Conservation (phyloP, 441 rosid species). For the Breynia disticha region DNA sequence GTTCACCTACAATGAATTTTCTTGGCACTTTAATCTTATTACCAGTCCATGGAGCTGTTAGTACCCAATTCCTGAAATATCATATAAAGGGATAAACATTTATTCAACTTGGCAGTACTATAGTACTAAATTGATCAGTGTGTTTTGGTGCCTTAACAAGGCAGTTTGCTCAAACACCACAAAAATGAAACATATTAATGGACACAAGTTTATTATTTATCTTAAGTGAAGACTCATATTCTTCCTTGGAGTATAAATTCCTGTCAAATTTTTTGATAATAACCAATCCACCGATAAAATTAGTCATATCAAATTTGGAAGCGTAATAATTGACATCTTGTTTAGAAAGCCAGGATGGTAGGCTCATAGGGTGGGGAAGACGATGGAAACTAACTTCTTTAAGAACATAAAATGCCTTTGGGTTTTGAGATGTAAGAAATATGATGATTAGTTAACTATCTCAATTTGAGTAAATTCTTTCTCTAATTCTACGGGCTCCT, state of each 20-base stretch:
- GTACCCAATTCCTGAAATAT: conserved; percentile 48
- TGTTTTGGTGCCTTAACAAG: no score
- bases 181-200: no score
- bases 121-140: no score
- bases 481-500: conserved; percentile 50
- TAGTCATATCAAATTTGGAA: conserved; percentile 33
- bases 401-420: conserved; percentile 27
- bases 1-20: conserved; percentile 64
- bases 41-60: conserved; percentile 59
- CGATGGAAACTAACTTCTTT: conserved; percentile 21
- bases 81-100: background rate
- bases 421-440: conserved; percentile 20
- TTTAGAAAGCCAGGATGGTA: conserved; percentile 56
- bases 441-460: conserved; percentile 21
- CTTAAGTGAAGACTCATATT: no score
- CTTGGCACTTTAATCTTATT: conserved; percentile 38
- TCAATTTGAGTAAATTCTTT: conserved; percentile 27
- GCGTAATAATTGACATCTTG: conserved; percentile 41
- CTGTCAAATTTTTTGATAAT: no score
- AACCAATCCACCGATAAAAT: conserved; percentile 51
- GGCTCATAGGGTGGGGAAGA: conserved; percentile 20
- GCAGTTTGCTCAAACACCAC: no score
- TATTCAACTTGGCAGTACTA: conserved; percentile 38
- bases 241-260: no score
- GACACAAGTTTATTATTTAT: no score